These are phyloP conservation scores for Leucaena leucocephala DNA, from an alignment of 306 rosid genomes.

Conservation along the genomic window DNA sequence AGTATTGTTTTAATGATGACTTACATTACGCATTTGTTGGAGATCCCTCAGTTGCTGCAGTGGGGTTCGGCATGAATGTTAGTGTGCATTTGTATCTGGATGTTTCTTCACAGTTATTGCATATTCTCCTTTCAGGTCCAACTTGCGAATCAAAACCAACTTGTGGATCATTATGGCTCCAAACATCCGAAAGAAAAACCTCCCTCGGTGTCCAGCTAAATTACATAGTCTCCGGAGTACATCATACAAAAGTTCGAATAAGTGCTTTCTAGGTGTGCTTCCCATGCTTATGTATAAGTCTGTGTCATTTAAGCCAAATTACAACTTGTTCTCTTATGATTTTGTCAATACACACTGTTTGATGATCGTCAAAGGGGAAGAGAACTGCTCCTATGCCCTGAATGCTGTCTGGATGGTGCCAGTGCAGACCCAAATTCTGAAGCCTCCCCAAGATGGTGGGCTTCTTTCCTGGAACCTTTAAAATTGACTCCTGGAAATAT, in stretches of 20 bases:
- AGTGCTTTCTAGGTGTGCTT: conserved; percentile 10
- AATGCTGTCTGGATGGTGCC: background rate
- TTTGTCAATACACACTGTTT: background rate
- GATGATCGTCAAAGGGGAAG: background rate
- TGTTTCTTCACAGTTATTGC: conserved; percentile 25
- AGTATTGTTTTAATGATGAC: conserved; percentile 14
- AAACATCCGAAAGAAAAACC: conserved; percentile 98
- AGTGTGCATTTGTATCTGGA: conserved; percentile 16
- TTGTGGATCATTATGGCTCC: conserved; percentile 77
- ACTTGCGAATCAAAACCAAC: conserved; percentile 87
- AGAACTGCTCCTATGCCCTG: background rate
- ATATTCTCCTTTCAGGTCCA: conserved; percentile 60
- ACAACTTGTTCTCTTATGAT: background rate
- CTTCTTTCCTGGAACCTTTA: background rate
- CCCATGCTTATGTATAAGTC: background rate
- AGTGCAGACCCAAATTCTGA: background rate
- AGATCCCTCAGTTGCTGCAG: conserved; percentile 25
- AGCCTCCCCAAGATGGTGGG: background rate
- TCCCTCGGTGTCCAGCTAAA: conserved; percentile 69
- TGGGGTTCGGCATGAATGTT: conserved; percentile 14
- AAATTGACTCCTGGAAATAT: background rate
- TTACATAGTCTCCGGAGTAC: conserved; percentile 10
- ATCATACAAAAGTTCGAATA: conserved; percentile 19
- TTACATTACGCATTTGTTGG: conserved; percentile 2
- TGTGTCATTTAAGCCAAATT: background rate